Evolutionary conservation across 108 stramenopile genomes (phyloP), one percentile per base, ranked within the genome.

Genomic region (Nannochloropsis oceanica): DNA sequence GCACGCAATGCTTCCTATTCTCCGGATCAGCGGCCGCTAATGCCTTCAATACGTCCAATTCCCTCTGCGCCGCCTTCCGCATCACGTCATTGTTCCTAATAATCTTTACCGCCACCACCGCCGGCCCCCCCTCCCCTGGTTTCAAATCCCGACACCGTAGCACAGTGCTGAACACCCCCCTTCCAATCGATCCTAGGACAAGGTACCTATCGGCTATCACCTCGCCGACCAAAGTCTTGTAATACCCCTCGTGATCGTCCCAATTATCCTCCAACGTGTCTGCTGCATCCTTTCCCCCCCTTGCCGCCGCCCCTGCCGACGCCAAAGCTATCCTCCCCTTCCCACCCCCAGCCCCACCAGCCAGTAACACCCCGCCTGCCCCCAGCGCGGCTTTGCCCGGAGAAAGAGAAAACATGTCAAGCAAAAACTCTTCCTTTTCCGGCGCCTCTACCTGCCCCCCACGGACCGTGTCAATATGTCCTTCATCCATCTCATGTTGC

Each of bases 1-100:
- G 83, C 25, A 94, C 90, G 86, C 92, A 91, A 87, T 88, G 84
- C 43, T 84, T 80, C 80, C 86, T 73, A 85, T 84, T 80, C 79
- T 84, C 26, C 14, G 86, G 82, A 87, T 93, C 92, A 24, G 43
- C 50, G 43, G 27, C 90, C 13, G 86, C 44, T 20, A 93, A 43
- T 24, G 82, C 86, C 27, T 50, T 24, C 27, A 93, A 86, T 14
- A 93, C 44, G 13, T 81, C 80, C 44, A 90, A 43, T 83, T 91
- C 92, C 83, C 84, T 91, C 80, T 88, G 86, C 26, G 92, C 92
- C 11, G 91, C 90, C 87, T 96, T 97, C 50, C 94, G 93, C 98
- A 99, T 99, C n/a, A 93, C 94, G 79, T 98, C 97, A 85, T 99
- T 98, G 89, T 94, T 95, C 11, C 99, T 92, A 89, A 99, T 95